Base-by-base conservation (phyloP, 1,284 basidiomycete genomes). In the Cryptococcus sp. region DNA sequence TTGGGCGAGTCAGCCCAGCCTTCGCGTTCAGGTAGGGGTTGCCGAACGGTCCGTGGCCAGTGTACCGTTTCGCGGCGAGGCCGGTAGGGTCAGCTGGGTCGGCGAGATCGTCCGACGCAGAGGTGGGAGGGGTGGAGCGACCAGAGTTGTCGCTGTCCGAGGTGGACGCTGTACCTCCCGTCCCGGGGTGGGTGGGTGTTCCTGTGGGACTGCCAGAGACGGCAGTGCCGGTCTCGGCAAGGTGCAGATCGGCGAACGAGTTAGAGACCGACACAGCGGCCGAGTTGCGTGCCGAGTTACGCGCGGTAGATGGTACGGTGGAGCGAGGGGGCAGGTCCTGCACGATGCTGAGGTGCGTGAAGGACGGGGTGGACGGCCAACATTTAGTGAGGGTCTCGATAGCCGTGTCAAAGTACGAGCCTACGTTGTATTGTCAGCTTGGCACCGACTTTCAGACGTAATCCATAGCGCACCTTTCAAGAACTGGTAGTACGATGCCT, bases 321-420 rank as follows among this genome's bases (percentile, higher is more conserved):
- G 65, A 65, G 18, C 75, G 64, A 23, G 77, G 77, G 7, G 75
- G 73, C 6, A 75, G 62, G 54, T 77, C 77, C 56, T 79, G 77
- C 4, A 78, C 68, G 52, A 79, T 69, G n/a, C 70, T 67, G 37
- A 78, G 60, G 33, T 75, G 69, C 7, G 71, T 76, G 57, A 75
- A 77, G 0, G 60, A 59, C 0, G 71, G 65, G 0, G 58, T 63
- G 12, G 64, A 67, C 18, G 71, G 73, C 76, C 76, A 78, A 12
- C 47, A 50, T 4, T 61, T 62, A 13, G 66, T 67, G 38, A 79
- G 66, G 4, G 69, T 71, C 43, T 78, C 73, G 46, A 79, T 68
- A 3, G 74, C 76, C 1, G 73, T 75, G 60, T 79, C 78, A 55
- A 78, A 78, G 63, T 78, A 79, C 16, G 73, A 72, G 12, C 77